Evolutionary conservation across 1,284 basidiomycete genomes (phyloP).

Genomic region (Microbotryum scabiosae): DNA sequence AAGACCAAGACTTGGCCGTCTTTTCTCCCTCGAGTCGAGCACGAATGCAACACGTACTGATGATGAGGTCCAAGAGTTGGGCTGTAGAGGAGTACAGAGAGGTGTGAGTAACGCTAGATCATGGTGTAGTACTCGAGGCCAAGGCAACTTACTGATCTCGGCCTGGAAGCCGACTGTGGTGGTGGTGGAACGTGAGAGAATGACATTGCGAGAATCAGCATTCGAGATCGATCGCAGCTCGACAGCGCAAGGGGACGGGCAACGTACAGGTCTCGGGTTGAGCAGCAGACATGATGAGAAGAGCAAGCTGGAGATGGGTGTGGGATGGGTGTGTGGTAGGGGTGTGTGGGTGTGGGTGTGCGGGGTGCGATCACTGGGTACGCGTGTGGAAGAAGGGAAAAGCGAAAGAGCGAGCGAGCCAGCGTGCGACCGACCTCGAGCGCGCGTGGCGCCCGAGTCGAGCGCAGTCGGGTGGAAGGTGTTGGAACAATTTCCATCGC

Average conservation of each 20-base stretch:
- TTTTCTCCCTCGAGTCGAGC: no score
- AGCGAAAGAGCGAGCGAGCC: not conserved
- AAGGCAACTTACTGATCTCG: slow-evolving; percentile 61
- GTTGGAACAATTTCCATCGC: no score
- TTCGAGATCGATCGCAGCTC: not conserved
- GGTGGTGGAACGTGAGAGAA: not conserved
- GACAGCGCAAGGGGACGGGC: not conserved
- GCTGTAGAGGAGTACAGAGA: slow-evolving; percentile 2
- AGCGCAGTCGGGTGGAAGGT: no score
- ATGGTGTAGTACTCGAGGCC: slow-evolving; percentile 51
- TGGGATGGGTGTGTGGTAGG: not conserved
- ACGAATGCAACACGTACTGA: slow-evolving; percentile 49
- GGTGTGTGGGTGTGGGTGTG: no score
- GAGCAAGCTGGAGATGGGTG: not conserved
- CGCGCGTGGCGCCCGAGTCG: no score
- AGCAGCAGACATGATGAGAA: slow-evolving; percentile 9
- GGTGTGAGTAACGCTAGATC: not conserved
- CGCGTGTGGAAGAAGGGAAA: not conserved
- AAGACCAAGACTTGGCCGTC: not conserved
- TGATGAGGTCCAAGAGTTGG: slow-evolving; percentile 64
- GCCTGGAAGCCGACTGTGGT: slow-evolving; percentile 60
- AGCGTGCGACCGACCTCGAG: not conserved
- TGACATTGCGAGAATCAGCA: not conserved
- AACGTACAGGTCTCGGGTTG: slow-evolving; percentile 20
- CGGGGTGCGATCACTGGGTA: no score